These are phyloP conservation scores for Neonectria ditissima DNA, from an alignment of 2,329 filamentous ascomycete genomes.

Conservation along the genomic window DNA sequence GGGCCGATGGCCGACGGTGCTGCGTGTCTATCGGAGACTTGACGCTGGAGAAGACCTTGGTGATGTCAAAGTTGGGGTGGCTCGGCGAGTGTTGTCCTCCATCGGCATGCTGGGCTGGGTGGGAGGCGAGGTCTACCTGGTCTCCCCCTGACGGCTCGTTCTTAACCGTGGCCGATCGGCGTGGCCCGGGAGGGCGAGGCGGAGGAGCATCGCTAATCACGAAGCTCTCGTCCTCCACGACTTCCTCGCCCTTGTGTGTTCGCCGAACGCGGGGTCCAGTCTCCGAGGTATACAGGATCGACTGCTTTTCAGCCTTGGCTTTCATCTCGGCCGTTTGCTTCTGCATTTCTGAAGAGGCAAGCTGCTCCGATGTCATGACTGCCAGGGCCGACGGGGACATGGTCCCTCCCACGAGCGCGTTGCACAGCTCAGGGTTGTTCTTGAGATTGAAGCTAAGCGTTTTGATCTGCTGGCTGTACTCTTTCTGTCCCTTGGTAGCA, in stretches of 20 bases:
- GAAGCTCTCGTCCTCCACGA: slow-evolving; percentile 80
- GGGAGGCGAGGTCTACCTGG: slow-evolving; percentile 40
- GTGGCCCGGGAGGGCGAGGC: slow-evolving; percentile 42
- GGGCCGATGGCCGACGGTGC: slow-evolving; percentile 62
- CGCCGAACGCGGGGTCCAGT: slow-evolving; percentile 80
- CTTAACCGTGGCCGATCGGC: slow-evolving; percentile 48
- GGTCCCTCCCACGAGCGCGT: slow-evolving; percentile 77
- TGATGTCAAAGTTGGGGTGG: slow-evolving; percentile 79
- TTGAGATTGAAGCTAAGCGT: slow-evolving; percentile 89
- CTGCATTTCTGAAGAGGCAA: slow-evolving; percentile 92
- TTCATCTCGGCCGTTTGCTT: slow-evolving; percentile 81
- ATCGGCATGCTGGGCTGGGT: slow-evolving; percentile 57
- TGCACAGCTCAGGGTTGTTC: slow-evolving; percentile 82
- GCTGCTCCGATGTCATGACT: slow-evolving; percentile 89
- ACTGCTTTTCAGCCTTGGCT: slow-evolving; percentile 82
- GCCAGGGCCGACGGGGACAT: slow-evolving; percentile 82
- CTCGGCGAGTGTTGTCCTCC: slow-evolving; percentile 66
- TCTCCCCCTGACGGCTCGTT: slow-evolving; percentile 48
- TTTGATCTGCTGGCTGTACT: slow-evolving; percentile 74
- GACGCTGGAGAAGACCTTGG: slow-evolving; percentile 86
- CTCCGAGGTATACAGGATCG: slow-evolving; percentile 82
- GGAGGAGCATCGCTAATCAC: slow-evolving; percentile 53
- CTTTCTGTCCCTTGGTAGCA: slow-evolving; percentile 56
- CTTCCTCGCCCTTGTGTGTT: slow-evolving; percentile 95
- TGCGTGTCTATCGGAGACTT: slow-evolving; percentile 74